Evolutionary conservation across 768 basidiomycete genomes (phyloP), one percentile per base, ranked within the genome.

Genomic region (Strobilomyces confusus): DNA sequence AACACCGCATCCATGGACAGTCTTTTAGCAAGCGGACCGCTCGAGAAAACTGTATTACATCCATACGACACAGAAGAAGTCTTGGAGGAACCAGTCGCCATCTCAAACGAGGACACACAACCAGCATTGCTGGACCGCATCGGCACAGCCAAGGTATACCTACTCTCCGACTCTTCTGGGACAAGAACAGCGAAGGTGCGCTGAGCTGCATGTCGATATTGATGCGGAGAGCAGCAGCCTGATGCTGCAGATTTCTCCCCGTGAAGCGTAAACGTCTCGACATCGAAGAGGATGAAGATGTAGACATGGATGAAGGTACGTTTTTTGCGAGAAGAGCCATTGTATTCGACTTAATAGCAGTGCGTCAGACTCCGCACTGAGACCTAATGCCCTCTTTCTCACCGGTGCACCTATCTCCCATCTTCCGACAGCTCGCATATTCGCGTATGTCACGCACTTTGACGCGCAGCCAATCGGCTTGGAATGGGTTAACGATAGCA

Each of bases 401-500:
- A 76, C 74, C 5, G 91, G 91, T 22, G 63, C 79, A 8, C 87
- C 91, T 1, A 88, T 93, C 52, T 75, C 84, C 5, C 80, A 84
- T 60, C 78, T 93, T 9, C 82, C 88, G 22, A 93, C 91, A 4
- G 75, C 81, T 3, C 80, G 86, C 36, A 77, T 93, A 49, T 92
- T 92, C 63, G 89, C 86, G 0, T 93, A 92, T 60, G 84, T 84
- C 30, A 86, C 83, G 2, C 86, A 92, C 59, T 90, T 88, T 62
- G 85, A 87, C 44, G 77, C 83, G 1, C 75, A 79, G 19, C 90
- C 90, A 0, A 77, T 89, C 57, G 90, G 79, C 9, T 72, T 93
- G 9, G 91, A 93, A 72, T 93, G 91, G 91, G 78, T 93, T 19
- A 83, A 91, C 66, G 91, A 93, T 70, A 84, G 74, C 22, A 90